Base-by-base conservation (phyloP, 495 filamentous ascomycete species). In the Talaromyces stipitatus region DNA sequence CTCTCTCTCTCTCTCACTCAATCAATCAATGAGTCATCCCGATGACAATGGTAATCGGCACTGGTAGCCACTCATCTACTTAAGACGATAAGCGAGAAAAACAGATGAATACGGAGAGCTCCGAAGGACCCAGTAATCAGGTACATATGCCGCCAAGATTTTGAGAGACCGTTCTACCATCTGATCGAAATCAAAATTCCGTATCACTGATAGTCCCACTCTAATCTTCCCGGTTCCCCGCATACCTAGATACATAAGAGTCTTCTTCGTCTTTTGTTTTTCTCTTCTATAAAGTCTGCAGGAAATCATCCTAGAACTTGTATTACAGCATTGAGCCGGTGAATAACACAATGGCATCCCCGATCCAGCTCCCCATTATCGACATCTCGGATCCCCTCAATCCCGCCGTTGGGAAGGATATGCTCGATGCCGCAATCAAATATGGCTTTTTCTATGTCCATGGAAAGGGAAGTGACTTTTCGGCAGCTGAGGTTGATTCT, bases 381-480 rank as follows among this genome's bases (percentile, higher is more conserved):
- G 85, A 96, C 65, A 83, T 97, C 64, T 84, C 80, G 2, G 73
- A 76, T 41, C 63, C 76, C 4, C 24, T 45, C 36, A 53, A 71
- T 46, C 61, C 73, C 18, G 72, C 81, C 61, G 81, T 85, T 55
- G 88, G 89, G 50, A 80, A 81, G 58, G 73, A 85, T 41, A 79
- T 97, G 30, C 83, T 97, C 27, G 80, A 89, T 57, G 94, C 92
- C 1, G 89, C 89, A 7, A 78, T 85, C 30, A 81, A 85, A 24
- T 85, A 89, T 68, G 92, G 92, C 48, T 97, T 97, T 65, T 79
- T 97, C 28, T 97, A 94, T 70, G 83, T 97, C 64, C 87, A 84
- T 57, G 85, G 84, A 63, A 80, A 80, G 14, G 82, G 82, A 29
- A 74, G 69, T 4, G 84, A 87, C 50, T 89, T 97, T n/a, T 75